phyloP scores from a whole-genome alignment of 768 basidiomycete genomes.

The Tulasnella sp. region DNA sequence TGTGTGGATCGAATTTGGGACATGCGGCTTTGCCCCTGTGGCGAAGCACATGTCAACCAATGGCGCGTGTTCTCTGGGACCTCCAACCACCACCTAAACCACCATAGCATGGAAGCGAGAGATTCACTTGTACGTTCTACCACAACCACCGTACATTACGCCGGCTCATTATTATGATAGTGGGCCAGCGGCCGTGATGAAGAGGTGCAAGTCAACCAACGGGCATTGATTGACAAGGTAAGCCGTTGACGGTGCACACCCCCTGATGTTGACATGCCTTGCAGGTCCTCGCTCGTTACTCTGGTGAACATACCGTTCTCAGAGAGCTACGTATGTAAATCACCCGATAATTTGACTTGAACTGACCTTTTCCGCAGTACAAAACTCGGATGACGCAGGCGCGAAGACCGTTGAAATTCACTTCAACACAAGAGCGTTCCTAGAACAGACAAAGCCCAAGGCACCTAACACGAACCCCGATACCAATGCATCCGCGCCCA shows the following conservation, averaged over 20 bases:
- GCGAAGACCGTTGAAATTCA: conserved; percentile 63
- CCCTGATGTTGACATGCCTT: conserved; percentile 3
- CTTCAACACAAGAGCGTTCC: conserved; percentile 45
- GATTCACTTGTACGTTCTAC: neutral
- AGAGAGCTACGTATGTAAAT: conserved; percentile 49
- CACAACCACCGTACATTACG: neutral
- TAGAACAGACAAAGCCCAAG: conserved; percentile 20
- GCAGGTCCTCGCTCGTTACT: conserved; percentile 83
- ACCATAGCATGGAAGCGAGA: neutral
- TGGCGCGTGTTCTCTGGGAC: no score
- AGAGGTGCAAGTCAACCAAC: conserved; percentile 74
- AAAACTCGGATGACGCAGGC: conserved; percentile 90
- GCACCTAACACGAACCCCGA: conserved; percentile 44
- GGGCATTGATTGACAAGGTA: conserved; percentile 85
- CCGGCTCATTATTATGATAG: neutral
- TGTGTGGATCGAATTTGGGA: no score
- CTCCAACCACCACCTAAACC: neutral
- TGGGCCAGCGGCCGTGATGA: conserved; percentile 23
- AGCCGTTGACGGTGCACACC: neutral
- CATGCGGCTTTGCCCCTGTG: no score
- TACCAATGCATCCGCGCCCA: neutral
- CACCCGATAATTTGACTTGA: no score
- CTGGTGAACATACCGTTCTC: conserved; percentile 81
- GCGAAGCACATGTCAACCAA: no score
- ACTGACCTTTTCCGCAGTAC: conserved; percentile 25